Conservation (phyloP, 1,139 yeast genomes). For the Protomyces pachydermus region DNA sequence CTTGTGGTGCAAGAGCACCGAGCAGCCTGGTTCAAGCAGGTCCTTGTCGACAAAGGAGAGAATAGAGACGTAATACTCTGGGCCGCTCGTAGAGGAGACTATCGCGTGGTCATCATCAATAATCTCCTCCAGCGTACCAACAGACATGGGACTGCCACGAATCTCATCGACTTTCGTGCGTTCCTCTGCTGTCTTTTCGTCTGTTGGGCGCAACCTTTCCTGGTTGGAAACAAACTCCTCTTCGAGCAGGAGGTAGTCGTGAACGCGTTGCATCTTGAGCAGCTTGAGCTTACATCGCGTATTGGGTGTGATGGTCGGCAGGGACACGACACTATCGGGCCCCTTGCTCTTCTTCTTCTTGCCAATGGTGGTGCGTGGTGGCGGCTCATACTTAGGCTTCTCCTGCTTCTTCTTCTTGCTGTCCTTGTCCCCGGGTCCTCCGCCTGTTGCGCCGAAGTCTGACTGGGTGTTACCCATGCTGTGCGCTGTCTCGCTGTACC, state of each 20-base stretch:
- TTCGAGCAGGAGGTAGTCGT: slow-evolving; percentile 89
- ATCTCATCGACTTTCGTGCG: slow-evolving; percentile 90
- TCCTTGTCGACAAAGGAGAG: slow-evolving; percentile 98
- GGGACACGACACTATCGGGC: slow-evolving; percentile 78
- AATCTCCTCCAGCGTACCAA: slow-evolving; percentile 93
- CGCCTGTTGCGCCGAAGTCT: slow-evolving; percentile 13
- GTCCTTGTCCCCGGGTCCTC: slow-evolving; percentile 8
- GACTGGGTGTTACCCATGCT: slow-evolving; percentile 26
- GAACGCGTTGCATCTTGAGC: slow-evolving; percentile 89
- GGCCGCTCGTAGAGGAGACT: slow-evolving; percentile 92
- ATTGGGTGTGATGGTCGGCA: slow-evolving; percentile 85
- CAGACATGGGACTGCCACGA: slow-evolving; percentile 94
- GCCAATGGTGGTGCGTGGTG: slow-evolving; percentile 90
- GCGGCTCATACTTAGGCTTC: slow-evolving; percentile 97
- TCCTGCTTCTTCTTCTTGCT: slow-evolving; percentile 34
- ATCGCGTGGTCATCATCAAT: slow-evolving; percentile 98
- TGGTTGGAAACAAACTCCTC: slow-evolving; percentile 95
- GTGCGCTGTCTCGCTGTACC: neutral
- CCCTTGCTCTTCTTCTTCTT: slow-evolving; percentile 60
- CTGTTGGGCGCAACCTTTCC: slow-evolving; percentile 92
- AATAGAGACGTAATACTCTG: slow-evolving; percentile 93
- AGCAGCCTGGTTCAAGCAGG: slow-evolving; percentile 94
- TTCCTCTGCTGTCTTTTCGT: slow-evolving; percentile 94
- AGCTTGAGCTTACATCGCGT: slow-evolving; percentile 90
- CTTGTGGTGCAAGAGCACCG: slow-evolving; percentile 91